Evolutionary conservation across 2,329 filamentous ascomycete genomes (phyloP).

Genomic region (Rhytidhysteron rufulum): DNA sequence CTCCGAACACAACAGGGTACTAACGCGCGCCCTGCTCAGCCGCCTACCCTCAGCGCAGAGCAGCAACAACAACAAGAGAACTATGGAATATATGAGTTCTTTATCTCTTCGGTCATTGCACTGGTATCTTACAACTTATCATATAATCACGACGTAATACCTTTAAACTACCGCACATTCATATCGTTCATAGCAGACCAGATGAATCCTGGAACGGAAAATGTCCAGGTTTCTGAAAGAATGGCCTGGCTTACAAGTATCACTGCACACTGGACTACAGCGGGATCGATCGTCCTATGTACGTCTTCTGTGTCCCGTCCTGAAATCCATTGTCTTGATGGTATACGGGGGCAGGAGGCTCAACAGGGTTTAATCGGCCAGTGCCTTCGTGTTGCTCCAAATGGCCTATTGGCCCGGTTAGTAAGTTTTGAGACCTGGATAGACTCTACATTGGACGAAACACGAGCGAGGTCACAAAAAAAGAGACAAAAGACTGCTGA

Average conservation of each 20-base stretch:
- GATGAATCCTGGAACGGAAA: constrained; percentile 7
- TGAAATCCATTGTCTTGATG: constrained; percentile 21
- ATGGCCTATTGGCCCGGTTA: constrained; percentile 26
- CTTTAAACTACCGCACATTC: constrained; percentile 36
- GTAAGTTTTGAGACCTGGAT: constrained; percentile 27
- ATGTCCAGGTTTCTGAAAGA: constrained; percentile 4
- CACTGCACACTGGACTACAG: constrained; percentile 30
- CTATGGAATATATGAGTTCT: constrained; percentile 34
- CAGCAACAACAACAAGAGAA: constrained; percentile 25
- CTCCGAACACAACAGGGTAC: constrained; percentile 17
- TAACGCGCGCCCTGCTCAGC: constrained; percentile 17
- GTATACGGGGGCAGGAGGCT: constrained; percentile 10
- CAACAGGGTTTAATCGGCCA: constrained; percentile 18
- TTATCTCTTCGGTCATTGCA: constrained; percentile 34
- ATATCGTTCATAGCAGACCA: constrained; percentile 18
- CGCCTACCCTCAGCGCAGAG: constrained; percentile 8
- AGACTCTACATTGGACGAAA: constrained; percentile 16
- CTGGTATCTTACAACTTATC: constrained; percentile 31
- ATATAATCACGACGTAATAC: constrained; percentile 26
- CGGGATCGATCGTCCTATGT: constrained; percentile 30
- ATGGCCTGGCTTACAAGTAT: constrained; percentile 26
- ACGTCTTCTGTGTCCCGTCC: constrained; percentile 20
- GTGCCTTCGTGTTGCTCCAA: constrained; percentile 33
- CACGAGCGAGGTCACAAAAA: constrained; percentile 12
- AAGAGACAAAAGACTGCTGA: constrained; percentile 27